Evolutionary conservation across 2,329 filamentous ascomycete species (phyloP).

Genomic region (Fusarium humuli): DNA sequence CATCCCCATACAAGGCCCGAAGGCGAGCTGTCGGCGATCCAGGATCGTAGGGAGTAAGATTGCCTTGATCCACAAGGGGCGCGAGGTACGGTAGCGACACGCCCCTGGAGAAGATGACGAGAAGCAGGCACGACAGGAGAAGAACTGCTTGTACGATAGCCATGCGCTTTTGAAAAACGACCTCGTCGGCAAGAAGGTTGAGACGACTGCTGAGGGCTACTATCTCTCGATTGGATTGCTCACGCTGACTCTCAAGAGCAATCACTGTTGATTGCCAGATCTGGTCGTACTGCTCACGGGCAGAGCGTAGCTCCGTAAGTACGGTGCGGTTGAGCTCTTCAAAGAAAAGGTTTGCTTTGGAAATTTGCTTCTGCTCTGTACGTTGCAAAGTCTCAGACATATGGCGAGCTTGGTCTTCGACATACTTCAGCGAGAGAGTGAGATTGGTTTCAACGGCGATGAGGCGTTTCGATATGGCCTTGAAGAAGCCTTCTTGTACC

Average conservation of each 20-base stretch:
- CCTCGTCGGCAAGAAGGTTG: conserved; percentile 91
- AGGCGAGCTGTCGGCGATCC: conserved; percentile 30
- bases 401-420: conserved; percentile 93
- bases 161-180: conserved; percentile 89
- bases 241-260: conserved; percentile 87
- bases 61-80: conserved; percentile 47
- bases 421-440: conserved; percentile 92
- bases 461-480: conserved; percentile 91
- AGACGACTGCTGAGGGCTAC: conserved; percentile 83
- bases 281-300: conserved; percentile 91
- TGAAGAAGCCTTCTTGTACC: conserved; percentile 98
- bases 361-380: conserved; percentile 86
- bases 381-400: conserved; percentile 87
- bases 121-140: conserved; percentile 84
- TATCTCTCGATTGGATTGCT: conserved; percentile 85
- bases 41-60: conserved; percentile 37
- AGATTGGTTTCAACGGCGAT: conserved; percentile 93
- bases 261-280: conserved; percentile 96
- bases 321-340: conserved; percentile 89
- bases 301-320: conserved; percentile 79
- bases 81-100: conserved; percentile 53
- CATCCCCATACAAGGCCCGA: conserved; percentile 31
- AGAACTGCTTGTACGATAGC: conserved; percentile 91
- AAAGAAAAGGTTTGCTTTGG: conserved; percentile 85
- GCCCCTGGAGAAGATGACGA: conserved; percentile 82